Evolutionary conservation across 108 stramenopile species (phyloP).

Genomic region (Pseudonitzschia pungens): DNA sequence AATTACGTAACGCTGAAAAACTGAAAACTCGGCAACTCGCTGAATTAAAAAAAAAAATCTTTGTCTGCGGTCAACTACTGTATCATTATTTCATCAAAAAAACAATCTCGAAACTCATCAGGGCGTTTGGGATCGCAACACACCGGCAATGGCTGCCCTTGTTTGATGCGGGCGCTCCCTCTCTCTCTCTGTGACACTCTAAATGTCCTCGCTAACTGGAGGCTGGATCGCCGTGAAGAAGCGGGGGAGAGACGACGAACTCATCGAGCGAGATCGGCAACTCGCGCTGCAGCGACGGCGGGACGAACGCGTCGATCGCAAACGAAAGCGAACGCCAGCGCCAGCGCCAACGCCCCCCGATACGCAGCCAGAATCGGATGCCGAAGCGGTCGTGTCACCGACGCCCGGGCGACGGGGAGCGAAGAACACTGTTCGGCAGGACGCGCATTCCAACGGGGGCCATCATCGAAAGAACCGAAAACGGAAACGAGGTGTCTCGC

Average conservation of each 20-base stretch:
- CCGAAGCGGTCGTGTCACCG: not conserved
- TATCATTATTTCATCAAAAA: too few species aligned
- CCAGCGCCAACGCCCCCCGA: not conserved
- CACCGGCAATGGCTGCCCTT: too few species aligned
- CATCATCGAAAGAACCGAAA: not conserved
- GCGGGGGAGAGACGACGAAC: conserved; percentile 5
- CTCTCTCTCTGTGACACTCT: too few species aligned
- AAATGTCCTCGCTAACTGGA: not conserved
- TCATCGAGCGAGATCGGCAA: conserved; percentile 1
- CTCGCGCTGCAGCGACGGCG: not conserved
- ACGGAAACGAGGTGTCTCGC: not conserved
- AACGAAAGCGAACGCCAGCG: too few species aligned
- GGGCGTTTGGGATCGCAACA: too few species aligned
- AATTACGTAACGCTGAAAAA: too few species aligned
- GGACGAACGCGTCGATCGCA: not conserved
- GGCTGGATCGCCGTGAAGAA: conserved; percentile 11
- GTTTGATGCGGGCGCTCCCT: too few species aligned
- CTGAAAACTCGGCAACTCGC: too few species aligned
- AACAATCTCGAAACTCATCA: too few species aligned
- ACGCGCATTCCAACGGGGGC: not conserved
- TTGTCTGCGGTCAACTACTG: too few species aligned
- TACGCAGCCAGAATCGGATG: not conserved
- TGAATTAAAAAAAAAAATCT: too few species aligned
- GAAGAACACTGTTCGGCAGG: not conserved
- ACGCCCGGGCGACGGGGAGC: not conserved